Evolutionary conservation across 139 green algal species (phyloP), one percentile per base, ranked within the genome.

Genomic region (Pseudopediastrum boryanum): DNA sequence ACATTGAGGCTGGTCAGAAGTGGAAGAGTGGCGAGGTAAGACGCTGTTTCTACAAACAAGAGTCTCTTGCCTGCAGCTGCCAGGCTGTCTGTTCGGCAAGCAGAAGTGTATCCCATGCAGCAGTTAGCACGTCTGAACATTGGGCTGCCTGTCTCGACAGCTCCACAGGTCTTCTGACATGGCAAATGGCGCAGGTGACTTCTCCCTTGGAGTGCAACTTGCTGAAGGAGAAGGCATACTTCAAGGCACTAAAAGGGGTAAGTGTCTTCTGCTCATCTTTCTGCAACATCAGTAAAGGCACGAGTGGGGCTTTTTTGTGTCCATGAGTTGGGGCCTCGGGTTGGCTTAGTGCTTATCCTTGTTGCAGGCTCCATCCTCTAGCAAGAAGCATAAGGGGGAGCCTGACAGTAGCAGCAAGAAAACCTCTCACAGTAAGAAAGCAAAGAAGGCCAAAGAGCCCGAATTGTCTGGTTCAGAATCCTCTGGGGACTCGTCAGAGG

Each of bases 201-300:
- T 85, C 78, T 19, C 83, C 83, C 21, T 41, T 67, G 4, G 83
- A 87, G 74, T 50, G 84, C 31, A 79, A 87, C 41, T 52, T 83
- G 41, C 73, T 87, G 12, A n/a, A 71, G 44, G 77, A 84, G 56
- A 50, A 84, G n/a, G 74, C 83, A 25, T 81, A 81, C 35, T 63
- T 72, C 31, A 58, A 63, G 72, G 25, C 29, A 3, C 33, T 70
- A 16, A 21, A 16, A 16, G 21, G 48, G 19, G 21, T 21, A 58
- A 21, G 19, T n/a, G 16, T n/a, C 19, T 21, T n/a, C 48, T n/a
- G 48, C 48, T n/a, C 48, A 58, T 16, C 48, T n/a, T 58, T 16
- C 21, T 16, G 48, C 16, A n/a, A 21, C 19, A 21, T 58, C 19
- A n/a, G 48, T 21, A n/a, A 21, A 21, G 48, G 19, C 48, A 58